Base-by-base conservation (phyloP, 345 rosid genomes). In the Populus ilicifolia region DNA sequence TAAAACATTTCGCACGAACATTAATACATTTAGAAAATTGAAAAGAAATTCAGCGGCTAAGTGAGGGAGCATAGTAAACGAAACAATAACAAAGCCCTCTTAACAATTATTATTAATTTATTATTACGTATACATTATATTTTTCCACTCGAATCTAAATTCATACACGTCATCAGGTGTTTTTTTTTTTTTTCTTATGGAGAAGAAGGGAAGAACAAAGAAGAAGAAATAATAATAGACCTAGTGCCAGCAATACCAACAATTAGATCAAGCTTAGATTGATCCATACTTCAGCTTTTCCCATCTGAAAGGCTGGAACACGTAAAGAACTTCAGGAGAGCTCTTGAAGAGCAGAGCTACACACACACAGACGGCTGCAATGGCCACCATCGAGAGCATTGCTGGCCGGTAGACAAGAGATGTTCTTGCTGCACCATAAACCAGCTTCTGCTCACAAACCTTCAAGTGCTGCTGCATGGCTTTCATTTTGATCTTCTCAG, bases 301-400 rank as follows among this genome's bases (percentile, higher is more conserved):
- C 99, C 99, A 96, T 89, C 98, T 88, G 92, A 96, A 96, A 12
- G 99, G 98, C 29, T 89, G 92, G 88, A 94, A 90, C 77, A 91
- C 93, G 71, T 86, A 92, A 71, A 91, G 85, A 33, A 96, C 99
- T 79, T 96, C 99, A 6, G 98, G 99, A 33, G 83, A 90, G 81
- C 97, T 93, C 92, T 96, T 96, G 85, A 96, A 96, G 67, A 94
- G 87, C 65, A 96, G 97, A 12, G 99, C 98, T 43, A 96, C 98
- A 44, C 98, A 96, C 46, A 94, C 99, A 7, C 99, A 96, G 33
- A 94, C 98, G 0, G 97, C 97, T 21, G 98, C 99, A n/a, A 96
- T 84, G 20, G 93, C 94, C 82, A 96, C 94, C 98, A 94, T 92
- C 17, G 98, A 94, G 67, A 96, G 86, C 99, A 96, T 89, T 33